Evolutionary conservation across 2,329 filamentous ascomycete species (phyloP).

Genomic region (Pestalotiopsis sp.): DNA sequence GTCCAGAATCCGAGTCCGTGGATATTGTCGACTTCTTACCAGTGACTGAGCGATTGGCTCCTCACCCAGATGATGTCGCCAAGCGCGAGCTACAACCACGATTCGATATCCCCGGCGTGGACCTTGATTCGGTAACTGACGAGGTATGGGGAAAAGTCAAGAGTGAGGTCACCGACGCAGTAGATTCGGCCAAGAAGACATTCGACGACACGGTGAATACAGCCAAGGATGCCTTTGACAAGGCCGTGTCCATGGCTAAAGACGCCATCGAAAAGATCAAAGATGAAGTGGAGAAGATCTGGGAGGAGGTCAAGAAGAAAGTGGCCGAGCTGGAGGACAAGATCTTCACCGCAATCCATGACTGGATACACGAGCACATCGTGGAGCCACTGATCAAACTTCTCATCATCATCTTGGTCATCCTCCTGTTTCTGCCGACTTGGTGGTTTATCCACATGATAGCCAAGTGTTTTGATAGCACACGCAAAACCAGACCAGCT

Average conservation of each 20-base stretch:
- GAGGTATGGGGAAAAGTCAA: slow-evolving; percentile 5
- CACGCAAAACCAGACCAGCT: background rate
- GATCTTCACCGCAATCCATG: background rate
- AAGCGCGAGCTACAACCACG: background rate
- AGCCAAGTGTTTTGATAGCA: background rate
- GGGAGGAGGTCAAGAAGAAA: background rate
- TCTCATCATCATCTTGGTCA: background rate
- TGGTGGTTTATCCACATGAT: background rate
- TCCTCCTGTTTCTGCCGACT: background rate
- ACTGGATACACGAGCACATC: slow-evolving; percentile 3
- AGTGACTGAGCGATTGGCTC: background rate
- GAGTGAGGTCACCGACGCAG: background rate
- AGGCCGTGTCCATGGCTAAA: background rate
- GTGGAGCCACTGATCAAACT: background rate
- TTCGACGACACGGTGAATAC: background rate
- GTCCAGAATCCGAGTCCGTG: background rate
- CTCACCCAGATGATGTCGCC: background rate
- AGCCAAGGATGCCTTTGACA: background rate
- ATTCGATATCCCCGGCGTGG: background rate
- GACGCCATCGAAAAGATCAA: slow-evolving; percentile 5
- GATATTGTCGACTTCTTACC: background rate
- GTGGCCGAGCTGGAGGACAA: slow-evolving; percentile 6
- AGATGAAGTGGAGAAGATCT: slow-evolving; percentile 5
- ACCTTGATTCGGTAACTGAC: background rate
- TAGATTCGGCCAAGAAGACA: background rate